Evolutionary conservation across 164 flowering plant genomes (phyloP), one percentile per base, ranked within the genome.

Genomic region (Berberis vulgaris): DNA sequence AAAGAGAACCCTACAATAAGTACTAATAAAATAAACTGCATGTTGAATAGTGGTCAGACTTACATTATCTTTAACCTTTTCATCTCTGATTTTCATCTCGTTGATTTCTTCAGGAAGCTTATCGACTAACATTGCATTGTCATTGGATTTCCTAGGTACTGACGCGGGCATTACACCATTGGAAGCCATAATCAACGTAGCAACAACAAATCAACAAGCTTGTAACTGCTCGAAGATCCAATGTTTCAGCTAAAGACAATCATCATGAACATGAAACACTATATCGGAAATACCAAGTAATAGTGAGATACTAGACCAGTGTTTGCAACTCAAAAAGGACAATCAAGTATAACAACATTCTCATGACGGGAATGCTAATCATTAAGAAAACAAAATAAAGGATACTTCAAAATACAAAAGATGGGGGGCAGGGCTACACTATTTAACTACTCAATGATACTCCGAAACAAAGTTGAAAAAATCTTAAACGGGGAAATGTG

Each of bases 41-140:
- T 26, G 26, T 26, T 26, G 26, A 26, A 26, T 26, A 26, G 26
- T 26, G 26, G 26, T 26, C 26, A 26, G 26, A 26, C 26, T 26
- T 26, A 26, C 26, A 26, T 26, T 26, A 26, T 26, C 69, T 65
- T 66, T 74, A 42, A 79, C 84, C 76, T 83, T 86, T 43, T 84
- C 89, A 79, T 86, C 92, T 69, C 57, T 76, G 67, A 82, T 86
- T 74, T 81, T 83, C 88, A 84, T 84, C 59, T 81, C 86, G 62
- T 82, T 83, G 38, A 83, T 83, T 75, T 78, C 92, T 61, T 80
- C 81, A 0, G 86, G 89, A 46, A 84, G 79, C 60, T 84, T 82
- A 72, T 83, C 88, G 11, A 77, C 84, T 55, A 75, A 57, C 78
- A 79, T 76, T 9, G 75, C 50, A 67, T 75, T 71, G 64, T 66